Evolutionary conservation across 192 early-diverging fungal genomes (phyloP).

Genomic region (Entomortierella chlamydospora): DNA sequence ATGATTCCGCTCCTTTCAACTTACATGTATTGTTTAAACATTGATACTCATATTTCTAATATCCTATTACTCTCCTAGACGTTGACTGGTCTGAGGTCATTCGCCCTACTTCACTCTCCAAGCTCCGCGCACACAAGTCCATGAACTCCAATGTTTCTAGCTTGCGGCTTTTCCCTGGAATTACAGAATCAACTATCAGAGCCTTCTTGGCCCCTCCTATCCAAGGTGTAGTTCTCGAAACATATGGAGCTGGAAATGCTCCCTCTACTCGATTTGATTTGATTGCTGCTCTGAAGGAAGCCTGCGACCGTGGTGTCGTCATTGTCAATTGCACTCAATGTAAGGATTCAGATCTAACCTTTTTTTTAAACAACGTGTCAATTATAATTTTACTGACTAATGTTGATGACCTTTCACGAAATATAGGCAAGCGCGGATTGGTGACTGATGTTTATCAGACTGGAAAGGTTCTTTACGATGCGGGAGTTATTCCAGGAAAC

Average conservation of each 20-base stretch:
- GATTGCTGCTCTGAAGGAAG: conserved; percentile 84
- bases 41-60: neutral
- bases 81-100: conserved; percentile 92
- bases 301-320: conserved; percentile 92
- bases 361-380: no score
- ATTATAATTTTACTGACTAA: no score
- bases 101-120: conserved; percentile 85
- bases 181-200: conserved; percentile 86
- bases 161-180: conserved; percentile 94
- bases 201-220: conserved; percentile 89
- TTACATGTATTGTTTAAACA: neutral
- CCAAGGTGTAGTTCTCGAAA: conserved; percentile 93
- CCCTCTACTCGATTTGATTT: conserved; percentile 90
- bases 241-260: conserved; percentile 97
- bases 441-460: conserved; percentile 95
- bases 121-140: conserved; percentile 86
- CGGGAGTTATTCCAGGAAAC: conserved; percentile 87
- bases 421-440: conserved; percentile 75
- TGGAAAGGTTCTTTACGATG: conserved; percentile 82
- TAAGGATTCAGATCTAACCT: neutral
- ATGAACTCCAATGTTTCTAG: conserved; percentile 91
- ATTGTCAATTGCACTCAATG: conserved; percentile 98
- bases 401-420: no score
- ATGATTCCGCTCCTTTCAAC: neutral
- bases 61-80: conserved; percentile 55